A percentile compares a stretch with the other conserved stretches of the same genome.
Conservation (phyloP, 805 yeast species). For the Komagataella pastoris region DNA sequence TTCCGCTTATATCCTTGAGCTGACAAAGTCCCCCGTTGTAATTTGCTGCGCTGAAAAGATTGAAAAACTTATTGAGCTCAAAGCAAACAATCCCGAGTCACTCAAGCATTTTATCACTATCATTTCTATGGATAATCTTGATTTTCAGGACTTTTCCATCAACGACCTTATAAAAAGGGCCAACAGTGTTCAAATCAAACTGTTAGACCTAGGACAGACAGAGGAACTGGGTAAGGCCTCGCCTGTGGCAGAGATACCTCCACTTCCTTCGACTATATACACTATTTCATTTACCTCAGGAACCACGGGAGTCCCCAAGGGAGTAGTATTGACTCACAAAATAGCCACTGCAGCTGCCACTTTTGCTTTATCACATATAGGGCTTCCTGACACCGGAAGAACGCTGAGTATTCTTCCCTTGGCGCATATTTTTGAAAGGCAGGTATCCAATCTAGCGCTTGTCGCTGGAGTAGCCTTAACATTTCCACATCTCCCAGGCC, state of each 20-base stretch:
- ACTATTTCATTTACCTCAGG: conserved; percentile 45
- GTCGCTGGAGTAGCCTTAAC: conserved; percentile 18
- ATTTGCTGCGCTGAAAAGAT: conserved; percentile 41
- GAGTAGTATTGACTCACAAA: conserved; percentile 51
- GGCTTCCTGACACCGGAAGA: not conserved
- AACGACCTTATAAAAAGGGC: conserved; percentile 13
- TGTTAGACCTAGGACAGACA: conserved; percentile 25
- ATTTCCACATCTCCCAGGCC: conserved; percentile 35
- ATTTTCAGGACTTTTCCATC: conserved; percentile 14
- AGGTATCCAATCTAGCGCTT: conserved; percentile 5
- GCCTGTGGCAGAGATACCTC: conserved; percentile 27
- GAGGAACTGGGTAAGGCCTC: conserved; percentile 27
- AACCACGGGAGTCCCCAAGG: conserved; percentile 74
- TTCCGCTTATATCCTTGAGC: conserved; percentile 44
- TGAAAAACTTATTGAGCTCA: conserved; percentile 29
- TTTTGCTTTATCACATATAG: conserved; percentile 4
- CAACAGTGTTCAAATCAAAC: conserved; percentile 9
- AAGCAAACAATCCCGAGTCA: conserved; percentile 17
- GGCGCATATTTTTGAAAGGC: conserved; percentile 8
- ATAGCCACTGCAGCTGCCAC: conserved; percentile 29
- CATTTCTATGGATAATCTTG: conserved; percentile 39
- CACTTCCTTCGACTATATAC: conserved; percentile 17
- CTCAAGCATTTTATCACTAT: conserved; percentile 33
- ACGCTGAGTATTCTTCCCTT: conserved; percentile 6
- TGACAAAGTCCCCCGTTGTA: conserved; percentile 48